Evolutionary conservation across 1,284 basidiomycete genomes (phyloP), one percentile per base, ranked within the genome.

Genomic region (Clitocybe nebularis): DNA sequence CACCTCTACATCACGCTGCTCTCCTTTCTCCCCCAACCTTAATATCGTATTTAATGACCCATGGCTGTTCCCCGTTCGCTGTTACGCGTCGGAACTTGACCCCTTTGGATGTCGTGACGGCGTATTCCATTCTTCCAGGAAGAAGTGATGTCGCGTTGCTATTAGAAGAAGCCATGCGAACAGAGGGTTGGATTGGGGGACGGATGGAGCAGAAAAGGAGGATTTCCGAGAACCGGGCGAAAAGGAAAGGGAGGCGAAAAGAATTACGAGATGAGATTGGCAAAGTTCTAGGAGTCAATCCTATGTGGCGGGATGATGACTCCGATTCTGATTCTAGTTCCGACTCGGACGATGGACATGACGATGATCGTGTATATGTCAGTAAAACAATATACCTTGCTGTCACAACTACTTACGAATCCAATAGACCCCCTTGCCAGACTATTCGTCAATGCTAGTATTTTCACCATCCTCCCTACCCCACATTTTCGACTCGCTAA

Each of bases 1-100:
- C 91, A 2, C 84, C 94, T 1, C 71, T 99, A n/a, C 95, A 97
- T 60, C 89, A 95, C 68, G 93, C 94, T 7, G 89, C 87, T 10
- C 67, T 97, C 43, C 71, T 91, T 35, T 85, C 92, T 9, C 92
- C 95, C 24, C 87, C 94, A 4, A 93, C 93, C 1, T 72, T 98
- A 11, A 81, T 97, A 24, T 91, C 93, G 0, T 89, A 92, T 69
- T 74, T 99, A 19, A 84, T 98, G 64, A 94, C 90, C 11, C 89
- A 92, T 53, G 93, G 93, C 29, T 89, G 89, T 44, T 90, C 89
- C 8, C 81, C 89, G 0, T 79, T 89, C 43, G 75, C 81, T 1
- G 59, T 79, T 26, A 94, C 92, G 11, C 75, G 73, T 49, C 79
- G 85, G 20, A 83, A 87, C 13, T 65, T 94, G 21, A 92, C 85